Conservation (phyloP, 2,329 filamentous ascomycete genomes). For the Hypocreales sp. region DNA sequence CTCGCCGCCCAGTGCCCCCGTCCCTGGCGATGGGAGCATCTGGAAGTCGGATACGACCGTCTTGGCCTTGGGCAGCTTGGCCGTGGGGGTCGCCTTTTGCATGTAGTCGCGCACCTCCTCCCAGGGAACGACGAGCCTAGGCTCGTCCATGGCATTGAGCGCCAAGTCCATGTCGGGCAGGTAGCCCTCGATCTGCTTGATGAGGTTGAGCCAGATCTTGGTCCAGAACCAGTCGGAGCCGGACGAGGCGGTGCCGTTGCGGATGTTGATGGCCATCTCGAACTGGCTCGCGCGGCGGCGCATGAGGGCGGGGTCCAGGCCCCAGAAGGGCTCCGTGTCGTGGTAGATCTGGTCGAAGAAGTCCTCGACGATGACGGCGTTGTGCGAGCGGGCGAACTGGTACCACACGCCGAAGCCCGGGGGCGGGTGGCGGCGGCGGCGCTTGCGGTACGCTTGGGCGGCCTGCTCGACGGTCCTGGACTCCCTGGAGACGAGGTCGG, state of each 20-base stretch:
- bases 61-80: slow-evolving; percentile 24
- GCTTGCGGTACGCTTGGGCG: slow-evolving; percentile 40
- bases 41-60: slow-evolving; percentile 29
- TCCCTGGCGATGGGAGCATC: slow-evolving; percentile 21
- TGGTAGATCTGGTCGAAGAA: slow-evolving; percentile 51
- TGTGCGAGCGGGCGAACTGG: slow-evolving; percentile 32
- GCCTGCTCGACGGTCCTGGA: slow-evolving; percentile 36
- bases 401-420: slow-evolving; percentile 48
- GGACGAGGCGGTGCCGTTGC: slow-evolving; percentile 34
- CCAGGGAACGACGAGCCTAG: slow-evolving; percentile 46
- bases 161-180: slow-evolving; percentile 54
- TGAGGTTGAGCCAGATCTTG: slow-evolving; percentile 37
- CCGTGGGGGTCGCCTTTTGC: slow-evolving; percentile 31
- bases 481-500: slow-evolving; percentile 22
- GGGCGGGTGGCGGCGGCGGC: slow-evolving; percentile 45
- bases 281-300: slow-evolving; percentile 36
- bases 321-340: slow-evolving; percentile 44
- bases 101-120: slow-evolving; percentile 43
- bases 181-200: slow-evolving; percentile 34
- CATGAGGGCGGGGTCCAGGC: slow-evolving; percentile 27
- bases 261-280: slow-evolving; percentile 46
- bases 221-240: slow-evolving; percentile 43
- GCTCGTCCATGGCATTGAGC: slow-evolving; percentile 53
- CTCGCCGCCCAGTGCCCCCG: slow-evolving; percentile 16
- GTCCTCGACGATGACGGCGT: slow-evolving; percentile 42